These are phyloP conservation scores for Populus tremula DNA, from an alignment of 345 rosid species.

Conservation along the genomic window DNA sequence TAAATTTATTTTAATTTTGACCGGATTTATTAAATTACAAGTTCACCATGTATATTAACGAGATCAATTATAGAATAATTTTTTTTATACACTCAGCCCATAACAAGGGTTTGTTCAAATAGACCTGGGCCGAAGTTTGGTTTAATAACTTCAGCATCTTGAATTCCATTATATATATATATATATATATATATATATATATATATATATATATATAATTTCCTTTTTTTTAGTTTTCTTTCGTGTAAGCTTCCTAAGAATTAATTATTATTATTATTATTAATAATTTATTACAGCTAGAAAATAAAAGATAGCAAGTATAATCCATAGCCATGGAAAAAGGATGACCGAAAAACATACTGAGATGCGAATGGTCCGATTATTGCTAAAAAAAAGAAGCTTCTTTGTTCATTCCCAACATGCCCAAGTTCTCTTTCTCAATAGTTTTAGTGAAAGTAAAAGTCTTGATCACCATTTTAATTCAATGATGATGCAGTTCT, in stretches of 20 bases:
- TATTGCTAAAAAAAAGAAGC: slow-evolving; percentile 16
- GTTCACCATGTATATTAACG: too few relatives aligned
- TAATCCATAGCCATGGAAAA: background rate
- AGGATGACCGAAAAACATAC: background rate
- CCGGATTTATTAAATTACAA: too few relatives aligned
- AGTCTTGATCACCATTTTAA: slow-evolving; percentile 6
- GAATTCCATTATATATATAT: too few relatives aligned
- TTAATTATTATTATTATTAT: background rate
- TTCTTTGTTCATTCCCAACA: slow-evolving; percentile 33
- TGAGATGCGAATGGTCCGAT: slow-evolving; percentile 8
- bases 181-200: too few relatives aligned
- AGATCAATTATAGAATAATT: too few relatives aligned
- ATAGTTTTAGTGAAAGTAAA: slow-evolving; percentile 17
- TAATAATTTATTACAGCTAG: background rate
- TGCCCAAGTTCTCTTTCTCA: slow-evolving; percentile 10
- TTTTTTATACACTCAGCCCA: too few relatives aligned
- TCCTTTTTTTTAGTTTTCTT: background rate
- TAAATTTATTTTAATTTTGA: too few relatives aligned
- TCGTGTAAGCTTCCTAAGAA: background rate
- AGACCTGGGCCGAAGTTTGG: too few relatives aligned
- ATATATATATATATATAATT: too few relatives aligned
- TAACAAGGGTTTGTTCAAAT: too few relatives aligned
- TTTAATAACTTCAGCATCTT: too few relatives aligned
- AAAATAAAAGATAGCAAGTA: background rate
- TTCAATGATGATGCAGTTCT: background rate